phyloP scores from a whole-genome alignment of 352 stramenopile species.

The Labyrinthula sp. region DNA sequence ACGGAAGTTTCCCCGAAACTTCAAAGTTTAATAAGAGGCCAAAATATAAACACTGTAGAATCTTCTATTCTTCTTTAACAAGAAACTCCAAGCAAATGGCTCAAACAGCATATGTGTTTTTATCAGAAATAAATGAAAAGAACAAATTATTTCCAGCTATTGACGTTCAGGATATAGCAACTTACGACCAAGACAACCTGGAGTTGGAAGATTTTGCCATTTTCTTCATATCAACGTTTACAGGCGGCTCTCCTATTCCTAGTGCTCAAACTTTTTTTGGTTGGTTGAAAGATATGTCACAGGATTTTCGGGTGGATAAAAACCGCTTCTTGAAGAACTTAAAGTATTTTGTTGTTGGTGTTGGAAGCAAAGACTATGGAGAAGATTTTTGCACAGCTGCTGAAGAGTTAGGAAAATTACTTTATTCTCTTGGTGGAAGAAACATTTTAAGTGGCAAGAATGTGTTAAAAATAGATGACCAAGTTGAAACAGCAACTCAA shows the following conservation, averaged over 20 bases:
- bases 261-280: conserved; percentile 51
- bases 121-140: too few species aligned
- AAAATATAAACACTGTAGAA: too few species aligned
- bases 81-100: too few species aligned
- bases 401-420: conserved; percentile 44
- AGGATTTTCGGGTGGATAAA: conserved; percentile 62
- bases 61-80: too few species aligned
- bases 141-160: too few species aligned
- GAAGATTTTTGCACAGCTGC: conserved; percentile 55
- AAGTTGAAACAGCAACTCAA: conserved; percentile 51
- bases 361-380: conserved; percentile 61
- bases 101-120: too few species aligned
- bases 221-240: conserved; percentile 58
- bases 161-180: too few species aligned
- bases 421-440: conserved; percentile 45
- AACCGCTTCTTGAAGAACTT: conserved; percentile 45
- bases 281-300: conserved; percentile 60
- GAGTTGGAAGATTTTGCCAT: conserved; percentile 58
- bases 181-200: too few species aligned
- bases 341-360: conserved; percentile 51
- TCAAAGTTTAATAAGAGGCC: too few species aligned
- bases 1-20: too few species aligned
- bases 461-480: conserved; percentile 51
- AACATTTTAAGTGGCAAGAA: conserved; percentile 41
- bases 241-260: conserved; percentile 47